Conservation (phyloP, 2,329 filamentous ascomycete genomes). For the Nemania abortiva region DNA sequence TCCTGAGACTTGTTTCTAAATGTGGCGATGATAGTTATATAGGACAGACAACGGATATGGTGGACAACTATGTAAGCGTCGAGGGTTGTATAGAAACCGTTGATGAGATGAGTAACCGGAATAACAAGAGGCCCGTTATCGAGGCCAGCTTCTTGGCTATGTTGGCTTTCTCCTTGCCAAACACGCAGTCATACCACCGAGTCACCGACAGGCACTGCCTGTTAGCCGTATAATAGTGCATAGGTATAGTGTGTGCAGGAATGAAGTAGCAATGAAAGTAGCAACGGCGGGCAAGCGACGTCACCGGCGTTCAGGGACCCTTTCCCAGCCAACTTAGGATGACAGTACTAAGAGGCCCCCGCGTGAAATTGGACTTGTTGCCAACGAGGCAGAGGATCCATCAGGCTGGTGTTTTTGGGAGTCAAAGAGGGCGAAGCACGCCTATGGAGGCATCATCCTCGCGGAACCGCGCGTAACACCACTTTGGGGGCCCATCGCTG, state of each 20-base stretch:
- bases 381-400: constrained; percentile 36
- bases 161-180: constrained; percentile 41
- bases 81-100: constrained; percentile 17
- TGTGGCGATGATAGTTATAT: constrained; percentile 44
- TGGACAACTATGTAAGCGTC: constrained; percentile 33
- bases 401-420: constrained; percentile 22
- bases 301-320: constrained; percentile 26
- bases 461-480: constrained; percentile 18
- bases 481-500: constrained; percentile 24
- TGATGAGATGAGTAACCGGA: constrained; percentile 27
- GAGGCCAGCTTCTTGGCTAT: constrained; percentile 43
- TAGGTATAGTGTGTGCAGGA: neutral
- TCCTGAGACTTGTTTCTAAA: constrained; percentile 36
- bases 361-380: constrained; percentile 14
- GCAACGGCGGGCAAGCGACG: constrained; percentile 11
- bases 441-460: constrained; percentile 23
- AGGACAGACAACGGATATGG: constrained; percentile 33
- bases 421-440: constrained; percentile 38
- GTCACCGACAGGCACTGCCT: neutral
- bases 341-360: constrained; percentile 16
- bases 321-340: constrained; percentile 15
- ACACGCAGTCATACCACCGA: constrained; percentile 34
- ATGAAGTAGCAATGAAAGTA: constrained; percentile 23
- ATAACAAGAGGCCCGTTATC: constrained; percentile 43
- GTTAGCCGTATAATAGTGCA: constrained; percentile 3